phyloP scores from a whole-genome alignment of 2,329 filamentous ascomycete species.

The Aspergillus novofumigatus region DNA sequence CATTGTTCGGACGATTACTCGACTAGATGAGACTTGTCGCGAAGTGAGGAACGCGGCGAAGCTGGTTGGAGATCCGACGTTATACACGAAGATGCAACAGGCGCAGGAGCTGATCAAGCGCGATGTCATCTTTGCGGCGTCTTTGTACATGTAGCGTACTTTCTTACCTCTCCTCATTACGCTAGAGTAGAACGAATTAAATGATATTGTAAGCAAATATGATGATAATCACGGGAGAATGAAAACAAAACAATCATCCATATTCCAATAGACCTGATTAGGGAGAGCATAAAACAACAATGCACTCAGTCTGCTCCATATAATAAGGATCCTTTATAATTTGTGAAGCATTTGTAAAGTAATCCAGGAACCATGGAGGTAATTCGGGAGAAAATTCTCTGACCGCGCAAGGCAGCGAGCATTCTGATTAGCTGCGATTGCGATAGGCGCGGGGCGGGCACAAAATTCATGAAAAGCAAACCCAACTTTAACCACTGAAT shows the following conservation, averaged over 20 bases:
- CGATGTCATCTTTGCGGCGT: constrained; percentile 87
- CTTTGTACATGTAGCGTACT: constrained; percentile 69
- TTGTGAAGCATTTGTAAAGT: not conserved
- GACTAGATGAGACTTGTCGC: constrained; percentile 90
- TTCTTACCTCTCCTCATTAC: not conserved
- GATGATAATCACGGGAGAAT: not conserved
- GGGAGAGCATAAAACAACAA: not conserved
- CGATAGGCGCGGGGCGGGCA: constrained; percentile 23
- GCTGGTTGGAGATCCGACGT: constrained; percentile 86
- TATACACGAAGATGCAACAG: constrained; percentile 95
- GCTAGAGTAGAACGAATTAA: not conserved
- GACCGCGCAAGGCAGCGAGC: constrained; percentile 20
- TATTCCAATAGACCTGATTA: not conserved
- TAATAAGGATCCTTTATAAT: not conserved
- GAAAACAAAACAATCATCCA: not conserved
- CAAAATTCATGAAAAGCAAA: constrained; percentile 25
- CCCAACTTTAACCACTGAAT: constrained; percentile 15
- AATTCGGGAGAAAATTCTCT: constrained; percentile 16
- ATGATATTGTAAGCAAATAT: not conserved
- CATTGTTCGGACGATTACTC: constrained; percentile 89
- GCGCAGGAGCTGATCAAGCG: constrained; percentile 98
- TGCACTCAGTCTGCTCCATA: not conserved
- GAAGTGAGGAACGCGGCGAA: constrained; percentile 97
- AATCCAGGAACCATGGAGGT: not conserved
- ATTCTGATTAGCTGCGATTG: constrained; percentile 23